Percentiles rank a stretch among this genome's conserved stretches.
Conservation (phyloP, 2,329 filamentous ascomycete species). For the Clarireedia monteithiana region DNA sequence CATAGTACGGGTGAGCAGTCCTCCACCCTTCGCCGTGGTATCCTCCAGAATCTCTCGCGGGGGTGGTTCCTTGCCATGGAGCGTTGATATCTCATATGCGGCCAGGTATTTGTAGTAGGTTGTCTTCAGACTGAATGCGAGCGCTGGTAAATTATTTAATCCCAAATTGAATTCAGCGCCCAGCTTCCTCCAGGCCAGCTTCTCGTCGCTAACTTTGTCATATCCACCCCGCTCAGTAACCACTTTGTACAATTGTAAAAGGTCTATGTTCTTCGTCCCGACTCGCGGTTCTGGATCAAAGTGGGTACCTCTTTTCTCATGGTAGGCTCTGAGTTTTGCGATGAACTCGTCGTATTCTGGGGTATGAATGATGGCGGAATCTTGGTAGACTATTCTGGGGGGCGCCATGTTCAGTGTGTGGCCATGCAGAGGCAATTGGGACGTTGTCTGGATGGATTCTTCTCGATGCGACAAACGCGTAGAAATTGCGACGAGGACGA, state of each 20-base stretch:
- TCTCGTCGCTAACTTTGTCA: conserved; percentile 74
- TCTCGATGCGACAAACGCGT: conserved; percentile 9
- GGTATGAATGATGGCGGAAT: conserved; percentile 34
- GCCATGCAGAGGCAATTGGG: conserved; percentile 15
- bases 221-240: conserved; percentile 76
- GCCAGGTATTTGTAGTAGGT: conserved; percentile 86
- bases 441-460: not conserved
- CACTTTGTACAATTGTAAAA: conserved; percentile 70
- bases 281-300: conserved; percentile 79
- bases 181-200: conserved; percentile 77
- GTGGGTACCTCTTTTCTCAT: conserved; percentile 68
- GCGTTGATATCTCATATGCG: conserved; percentile 74
- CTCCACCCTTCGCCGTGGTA: conserved; percentile 66
- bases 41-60: conserved; percentile 84
- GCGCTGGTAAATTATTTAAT: conserved; percentile 68
- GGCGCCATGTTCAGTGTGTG: conserved; percentile 22
- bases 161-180: conserved; percentile 67
- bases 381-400: conserved; percentile 16
- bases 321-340: conserved; percentile 62
- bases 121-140: conserved; percentile 79
- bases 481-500: conserved; percentile 9
- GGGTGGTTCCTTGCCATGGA: conserved; percentile 74
- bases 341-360: conserved; percentile 76
- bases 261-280: conserved; percentile 66
- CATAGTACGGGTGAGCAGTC: conserved; percentile 67